Base-by-base conservation (phyloP, 768 basidiomycete species). In the Nidularia pulvinata region DNA sequence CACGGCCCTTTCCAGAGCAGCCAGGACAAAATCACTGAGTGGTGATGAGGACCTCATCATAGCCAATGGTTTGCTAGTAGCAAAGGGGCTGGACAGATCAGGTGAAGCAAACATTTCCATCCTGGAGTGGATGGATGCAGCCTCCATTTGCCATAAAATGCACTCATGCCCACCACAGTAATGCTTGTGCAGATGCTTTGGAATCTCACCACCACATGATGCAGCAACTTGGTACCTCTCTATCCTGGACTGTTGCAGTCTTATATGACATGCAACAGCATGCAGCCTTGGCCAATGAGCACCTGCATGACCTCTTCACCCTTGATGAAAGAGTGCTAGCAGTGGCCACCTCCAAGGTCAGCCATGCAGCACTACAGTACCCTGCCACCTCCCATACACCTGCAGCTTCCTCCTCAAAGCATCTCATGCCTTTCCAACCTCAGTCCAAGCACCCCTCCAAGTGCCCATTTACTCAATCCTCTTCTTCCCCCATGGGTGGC, bases 241-340 rank as follows among this genome's bases (percentile, higher is more conserved):
- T 58, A 19, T 35, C 35, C 14, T 66, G 65, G 65, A 5, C 19
- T 1, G 34, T 61, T 0, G 61, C 63, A 1, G 35, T 59, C 2
- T 45, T 44, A 5, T 66, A 66, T 35, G 59, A 67, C 50, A 62
- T 67, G 34, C 57, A 61, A 34, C 64, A 66, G 45, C 56, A 56
- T 2, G 51, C 56, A 25, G 33, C n/a, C 59, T 3, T 60, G 1
- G 56, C 54, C 4, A 6, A 32, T 3, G 34, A 61, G 7, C 52
- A 33, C 4, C 10, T 33, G 0, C 64, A 67, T 45, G 59, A 67
- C 51, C 53, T 62, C 1, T 50, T 55, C 16, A 53, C 50, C 3
- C 33, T 63, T 0, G 56, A 64, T 19, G 11, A 43, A 7, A 35
- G 44, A 5, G 49, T 49, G 2, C 42, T 61, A 1, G 34, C 50